Percentiles rank a stretch among this genome's conserved stretches.
These are phyloP conservation scores for Diplodia mutila DNA, from an alignment of 2,329 filamentous ascomycete genomes.

Conservation along the genomic window DNA sequence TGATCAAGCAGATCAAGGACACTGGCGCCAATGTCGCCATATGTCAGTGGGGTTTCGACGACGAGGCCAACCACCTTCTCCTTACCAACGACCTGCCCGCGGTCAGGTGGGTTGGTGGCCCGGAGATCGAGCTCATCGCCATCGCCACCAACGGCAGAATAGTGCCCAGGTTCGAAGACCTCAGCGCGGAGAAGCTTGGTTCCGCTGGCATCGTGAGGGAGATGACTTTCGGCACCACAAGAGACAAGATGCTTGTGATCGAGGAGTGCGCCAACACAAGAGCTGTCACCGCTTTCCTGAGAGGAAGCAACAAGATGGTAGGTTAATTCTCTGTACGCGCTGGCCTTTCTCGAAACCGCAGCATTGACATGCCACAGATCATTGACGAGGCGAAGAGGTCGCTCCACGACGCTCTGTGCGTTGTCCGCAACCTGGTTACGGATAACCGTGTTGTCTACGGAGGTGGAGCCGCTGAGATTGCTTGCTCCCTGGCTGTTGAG, in stretches of 20 bases:
- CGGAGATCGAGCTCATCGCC: conserved; percentile 97
- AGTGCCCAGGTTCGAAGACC: conserved; percentile 94
- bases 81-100: conserved; percentile 95
- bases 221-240: conserved; percentile 94
- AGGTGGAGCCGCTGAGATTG: conserved; percentile 94
- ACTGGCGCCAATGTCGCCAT: conserved; percentile 97
- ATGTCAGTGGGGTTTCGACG: conserved; percentile 99
- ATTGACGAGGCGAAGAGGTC: conserved; percentile 99
- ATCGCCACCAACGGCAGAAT: conserved; percentile 98
- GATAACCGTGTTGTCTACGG: conserved; percentile 98
- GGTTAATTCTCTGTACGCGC: conserved; percentile 35
- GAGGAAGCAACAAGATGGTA: conserved; percentile 99
- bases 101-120: conserved; percentile 96
- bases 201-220: conserved; percentile 87
- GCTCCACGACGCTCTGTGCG: conserved; percentile 94
- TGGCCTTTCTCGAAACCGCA: not conserved
- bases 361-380: conserved; percentile 62
- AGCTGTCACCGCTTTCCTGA: conserved; percentile 93
- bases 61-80: conserved; percentile 96
- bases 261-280: conserved; percentile 98
- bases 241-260: conserved; percentile 99
- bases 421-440: conserved; percentile 91
- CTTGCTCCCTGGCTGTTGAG: conserved; percentile 94
- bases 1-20: conserved; percentile 98
- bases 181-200: conserved; percentile 88